phyloP scores from a whole-genome alignment of 2,329 filamentous ascomycete genomes.

The Sporothrix euskadiensis region DNA sequence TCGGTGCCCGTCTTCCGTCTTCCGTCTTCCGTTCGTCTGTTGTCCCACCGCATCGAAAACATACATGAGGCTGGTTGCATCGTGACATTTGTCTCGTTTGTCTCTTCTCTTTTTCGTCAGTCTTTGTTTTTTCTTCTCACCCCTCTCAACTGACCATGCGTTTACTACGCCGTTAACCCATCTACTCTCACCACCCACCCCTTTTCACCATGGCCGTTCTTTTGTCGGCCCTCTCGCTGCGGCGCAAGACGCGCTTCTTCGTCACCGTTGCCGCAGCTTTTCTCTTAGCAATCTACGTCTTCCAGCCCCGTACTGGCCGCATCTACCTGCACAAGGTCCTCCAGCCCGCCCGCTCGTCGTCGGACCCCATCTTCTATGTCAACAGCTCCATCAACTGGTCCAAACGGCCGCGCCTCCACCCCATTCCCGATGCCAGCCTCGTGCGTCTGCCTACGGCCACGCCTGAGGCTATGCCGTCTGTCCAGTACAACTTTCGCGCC shows the following conservation, averaged over 20 bases:
- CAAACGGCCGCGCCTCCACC: constrained; percentile 34
- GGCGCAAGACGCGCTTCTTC: constrained; percentile 25
- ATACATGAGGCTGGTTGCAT: constrained; percentile 17
- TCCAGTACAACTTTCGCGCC: constrained; percentile 43
- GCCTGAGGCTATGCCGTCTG: constrained; percentile 44
- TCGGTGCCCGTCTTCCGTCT: not conserved
- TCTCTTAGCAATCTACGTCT: constrained; percentile 15
- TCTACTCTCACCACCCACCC: not conserved
- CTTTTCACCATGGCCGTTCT: constrained; percentile 17
- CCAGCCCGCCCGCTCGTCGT: constrained; percentile 21
- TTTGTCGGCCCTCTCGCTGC: constrained; percentile 21
- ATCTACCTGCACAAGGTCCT: constrained; percentile 23
- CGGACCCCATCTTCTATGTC: constrained; percentile 32
- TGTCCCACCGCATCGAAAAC: constrained; percentile 10
- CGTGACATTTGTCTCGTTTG: not conserved
- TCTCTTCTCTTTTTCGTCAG: not conserved
- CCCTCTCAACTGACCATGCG: not conserved
- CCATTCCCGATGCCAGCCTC: constrained; percentile 33
- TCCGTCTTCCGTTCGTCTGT: not conserved
- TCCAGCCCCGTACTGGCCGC: not conserved
- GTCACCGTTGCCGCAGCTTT: constrained; percentile 14
- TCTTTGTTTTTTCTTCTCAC: not conserved
- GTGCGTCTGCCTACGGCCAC: constrained; percentile 40
- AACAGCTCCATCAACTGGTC: constrained; percentile 39
- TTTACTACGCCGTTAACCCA: not conserved